Base-by-base conservation (phyloP, 352 stramenopile species). In the Lagenidium sp. region DNA sequence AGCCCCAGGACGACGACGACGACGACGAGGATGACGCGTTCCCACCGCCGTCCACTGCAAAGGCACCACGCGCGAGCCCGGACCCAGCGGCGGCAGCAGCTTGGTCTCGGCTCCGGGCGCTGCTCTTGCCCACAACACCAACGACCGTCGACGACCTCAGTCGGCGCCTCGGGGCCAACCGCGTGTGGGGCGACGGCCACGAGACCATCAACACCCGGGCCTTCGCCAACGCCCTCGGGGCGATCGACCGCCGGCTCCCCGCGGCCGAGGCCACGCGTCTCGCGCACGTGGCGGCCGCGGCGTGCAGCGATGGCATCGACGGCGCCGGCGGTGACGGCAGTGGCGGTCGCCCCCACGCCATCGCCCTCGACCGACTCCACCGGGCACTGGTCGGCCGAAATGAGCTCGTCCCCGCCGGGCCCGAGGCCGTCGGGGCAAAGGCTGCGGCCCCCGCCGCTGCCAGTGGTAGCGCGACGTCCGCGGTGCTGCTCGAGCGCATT, bases 201-300 rank as follows among this genome's bases (percentile, higher is more conserved):
- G 74, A 86, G 34, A 59, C 54, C 1, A 75, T 86, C 60, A 75
- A 86, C 35, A 40, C 53, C 13, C 70, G 68, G 19, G 68, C 65
- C 0, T 83, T 86, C 25, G 64, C 55, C 1, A 60, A 71, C 19
- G 53, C 58, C 8, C 34, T 86, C 0, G 35, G 18, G 4, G 28
- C 51, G 1, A 34, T 80, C 12, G 68, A 83, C 41, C 73, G 64
- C n/a, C 54, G 44, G 13, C 52, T 86, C 4, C 21, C 37, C 6
- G n/a, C 51, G 3, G 67, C 63, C n/a, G 59, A 77, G 12, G 60
- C 61, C 1, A 42, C 55, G 13, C 43, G 60, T 4, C 41, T 82
- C 21, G 37, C 65, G 2, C 22, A 40, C 2, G 30, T 62, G 12
- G 56, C 75, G 2, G 8, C 8, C 28, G 56, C 50, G 18, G 26